Conservation (phyloP, 2,329 filamentous ascomycete genomes). For the Fusarium incarnatum region DNA sequence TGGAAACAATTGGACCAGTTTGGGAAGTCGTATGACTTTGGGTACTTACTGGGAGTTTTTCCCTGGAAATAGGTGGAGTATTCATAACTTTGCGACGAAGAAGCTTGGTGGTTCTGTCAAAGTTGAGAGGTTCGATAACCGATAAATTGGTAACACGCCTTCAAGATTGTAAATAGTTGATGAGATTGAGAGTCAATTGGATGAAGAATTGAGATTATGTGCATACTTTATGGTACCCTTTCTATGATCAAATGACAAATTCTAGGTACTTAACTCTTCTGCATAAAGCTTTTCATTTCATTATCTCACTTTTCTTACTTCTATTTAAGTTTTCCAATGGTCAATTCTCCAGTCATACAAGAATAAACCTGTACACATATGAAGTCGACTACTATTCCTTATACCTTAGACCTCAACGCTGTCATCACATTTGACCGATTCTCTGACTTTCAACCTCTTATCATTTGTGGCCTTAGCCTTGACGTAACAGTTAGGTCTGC, state of each 20-base stretch:
- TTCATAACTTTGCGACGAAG: conserved; percentile 4
- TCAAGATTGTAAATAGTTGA: neutral
- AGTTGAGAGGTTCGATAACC: conserved; percentile 10
- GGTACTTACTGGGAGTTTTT: conserved; percentile 22
- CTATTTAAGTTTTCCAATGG: too few species aligned
- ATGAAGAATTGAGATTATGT: neutral
- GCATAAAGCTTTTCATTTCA: neutral
- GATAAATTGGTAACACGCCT: accelerated
- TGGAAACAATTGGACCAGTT: neutral
- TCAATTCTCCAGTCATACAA: too few species aligned
- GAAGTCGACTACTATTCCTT: too few species aligned
- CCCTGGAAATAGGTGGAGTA: conserved; percentile 9
- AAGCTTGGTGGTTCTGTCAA: conserved; percentile 3
- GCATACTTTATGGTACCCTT: neutral
- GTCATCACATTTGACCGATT: too few species aligned
- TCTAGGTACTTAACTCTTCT: neutral
- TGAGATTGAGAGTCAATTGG: neutral
- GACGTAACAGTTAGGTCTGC: too few species aligned
- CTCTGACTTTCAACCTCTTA: too few species aligned
- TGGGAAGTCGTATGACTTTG: neutral
- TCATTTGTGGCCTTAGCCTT: too few species aligned
- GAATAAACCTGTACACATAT: too few species aligned
- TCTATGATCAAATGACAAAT: neutral
- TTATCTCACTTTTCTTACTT: accelerated
- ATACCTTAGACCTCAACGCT: too few species aligned